Evolutionary conservation across 257 asterid species (phyloP).

Genomic region (Solanum peruvianum): DNA sequence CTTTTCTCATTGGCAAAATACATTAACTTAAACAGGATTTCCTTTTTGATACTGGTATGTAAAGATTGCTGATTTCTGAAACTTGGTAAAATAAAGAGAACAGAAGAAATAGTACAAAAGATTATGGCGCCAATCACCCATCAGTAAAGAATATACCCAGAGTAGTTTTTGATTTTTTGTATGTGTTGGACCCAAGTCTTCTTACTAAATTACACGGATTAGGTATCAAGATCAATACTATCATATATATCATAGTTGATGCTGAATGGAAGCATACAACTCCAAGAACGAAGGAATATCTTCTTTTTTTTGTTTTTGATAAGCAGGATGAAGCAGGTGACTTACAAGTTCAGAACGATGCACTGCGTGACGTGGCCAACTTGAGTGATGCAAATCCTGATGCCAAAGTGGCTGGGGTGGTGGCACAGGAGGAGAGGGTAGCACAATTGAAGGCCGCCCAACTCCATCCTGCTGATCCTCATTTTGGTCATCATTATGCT

Average conservation of each 20-base stretch:
- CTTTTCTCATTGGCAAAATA: background rate
- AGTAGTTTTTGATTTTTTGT: background rate
- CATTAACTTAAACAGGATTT: background rate
- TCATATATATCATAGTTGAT: background rate
- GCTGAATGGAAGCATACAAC: background rate
- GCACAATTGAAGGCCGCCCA: constrained; percentile 50
- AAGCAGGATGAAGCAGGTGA: background rate
- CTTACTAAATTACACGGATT: background rate
- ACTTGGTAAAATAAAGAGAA: background rate
- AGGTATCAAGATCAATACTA: background rate
- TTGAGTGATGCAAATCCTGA: constrained; percentile 64
- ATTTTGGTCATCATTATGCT: constrained; percentile 37
- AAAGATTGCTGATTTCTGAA: background rate
- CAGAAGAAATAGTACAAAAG: background rate
- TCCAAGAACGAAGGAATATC: background rate
- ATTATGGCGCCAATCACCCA: background rate
- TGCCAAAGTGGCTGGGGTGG: constrained; percentile 94
- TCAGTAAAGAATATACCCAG: background rate
- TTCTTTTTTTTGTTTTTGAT: background rate
- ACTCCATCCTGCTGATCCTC: constrained; percentile 49
- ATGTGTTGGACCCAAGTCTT: background rate
- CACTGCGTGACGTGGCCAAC: constrained; percentile 72
- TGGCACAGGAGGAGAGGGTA: constrained; percentile 81
- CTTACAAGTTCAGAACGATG: constrained; percentile 88
- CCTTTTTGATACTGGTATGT: background rate